Evolutionary conservation across 2,329 filamentous ascomycete genomes (phyloP).

Genomic region (Pseudogymnoascus sp.): DNA sequence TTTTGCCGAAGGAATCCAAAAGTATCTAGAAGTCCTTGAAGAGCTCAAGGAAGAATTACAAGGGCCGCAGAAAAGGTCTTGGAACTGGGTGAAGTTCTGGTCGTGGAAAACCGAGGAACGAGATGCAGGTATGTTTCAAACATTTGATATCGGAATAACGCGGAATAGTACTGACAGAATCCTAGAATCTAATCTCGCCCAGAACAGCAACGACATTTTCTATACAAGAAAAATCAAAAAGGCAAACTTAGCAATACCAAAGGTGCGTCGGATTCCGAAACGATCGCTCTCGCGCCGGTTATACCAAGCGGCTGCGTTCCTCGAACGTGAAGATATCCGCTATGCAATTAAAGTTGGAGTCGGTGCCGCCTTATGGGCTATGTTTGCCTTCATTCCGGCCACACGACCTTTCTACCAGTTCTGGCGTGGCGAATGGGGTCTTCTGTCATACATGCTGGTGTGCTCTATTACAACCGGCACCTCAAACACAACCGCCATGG

Average conservation of each 20-base stretch:
- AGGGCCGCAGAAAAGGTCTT: constrained; percentile 56
- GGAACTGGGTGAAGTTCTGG: constrained; percentile 89
- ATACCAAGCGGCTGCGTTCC: background rate
- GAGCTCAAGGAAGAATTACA: constrained; percentile 71
- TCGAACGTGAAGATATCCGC: constrained; percentile 34
- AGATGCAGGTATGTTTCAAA: background rate
- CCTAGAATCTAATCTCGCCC: background rate
- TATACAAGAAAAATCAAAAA: background rate
- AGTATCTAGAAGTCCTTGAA: constrained; percentile 76
- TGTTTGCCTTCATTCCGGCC: constrained; percentile 75
- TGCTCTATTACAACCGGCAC: constrained; percentile 97
- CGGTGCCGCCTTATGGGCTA: constrained; percentile 80
- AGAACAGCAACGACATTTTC: constrained; percentile 8
- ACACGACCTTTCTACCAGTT: constrained; percentile 76
- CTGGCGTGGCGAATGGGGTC: constrained; percentile 94
- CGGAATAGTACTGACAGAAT: background rate
- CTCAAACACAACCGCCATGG: constrained; percentile 84
- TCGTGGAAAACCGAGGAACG: constrained; percentile 31
- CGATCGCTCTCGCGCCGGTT: background rate
- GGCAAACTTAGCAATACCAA: background rate
- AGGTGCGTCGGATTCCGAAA: constrained; percentile 5
- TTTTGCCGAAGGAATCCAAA: constrained; percentile 83
- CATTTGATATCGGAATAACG: background rate
- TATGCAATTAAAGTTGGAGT: constrained; percentile 93
- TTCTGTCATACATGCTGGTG: constrained; percentile 96